phyloP scores from a whole-genome alignment of 2,329 filamentous ascomycete genomes.

The Leptographium radiaticola region DNA sequence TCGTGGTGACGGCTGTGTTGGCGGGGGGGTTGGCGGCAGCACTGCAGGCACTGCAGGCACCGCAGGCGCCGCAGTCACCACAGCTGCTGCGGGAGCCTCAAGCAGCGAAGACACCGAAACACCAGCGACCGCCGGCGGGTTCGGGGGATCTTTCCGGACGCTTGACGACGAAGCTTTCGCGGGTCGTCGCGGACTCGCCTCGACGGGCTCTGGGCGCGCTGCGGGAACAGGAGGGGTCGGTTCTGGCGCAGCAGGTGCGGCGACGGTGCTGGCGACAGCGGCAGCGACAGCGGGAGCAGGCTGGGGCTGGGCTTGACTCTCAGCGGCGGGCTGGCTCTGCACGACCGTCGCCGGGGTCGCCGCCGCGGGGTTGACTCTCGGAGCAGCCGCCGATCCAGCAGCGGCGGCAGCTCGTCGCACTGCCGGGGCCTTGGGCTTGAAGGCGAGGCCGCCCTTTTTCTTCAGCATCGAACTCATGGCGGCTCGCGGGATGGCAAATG shows the following conservation, averaged over 20 bases:
- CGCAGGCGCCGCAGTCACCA: not conserved
- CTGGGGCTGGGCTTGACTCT: too few species aligned
- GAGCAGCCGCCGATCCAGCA: not conserved
- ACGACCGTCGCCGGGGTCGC: not conserved
- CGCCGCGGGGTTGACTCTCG: not conserved
- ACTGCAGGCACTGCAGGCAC: not conserved
- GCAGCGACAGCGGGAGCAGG: too few species aligned
- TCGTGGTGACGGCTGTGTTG: not conserved
- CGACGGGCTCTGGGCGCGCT: too few species aligned
- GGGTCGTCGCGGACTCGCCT: too few species aligned
- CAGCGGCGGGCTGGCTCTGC: not conserved
- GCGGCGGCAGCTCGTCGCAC: conserved; percentile 35
- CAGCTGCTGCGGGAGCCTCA: not conserved
- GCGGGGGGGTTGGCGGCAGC: not conserved
- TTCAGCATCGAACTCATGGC: conserved; percentile 36
- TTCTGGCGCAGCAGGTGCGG: too few species aligned
- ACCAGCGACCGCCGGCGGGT: too few species aligned
- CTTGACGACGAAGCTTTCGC: too few species aligned
- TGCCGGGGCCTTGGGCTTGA: conserved; percentile 56
- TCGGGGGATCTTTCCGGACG: not conserved
- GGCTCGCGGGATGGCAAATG: not conserved
- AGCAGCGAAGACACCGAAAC: too few species aligned
- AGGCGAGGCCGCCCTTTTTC: conserved; percentile 52
- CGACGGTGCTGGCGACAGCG: too few species aligned
- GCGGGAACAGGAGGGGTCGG: too few species aligned